phyloP scores from a whole-genome alignment of 331 rosid species.

The Quercus lobata region DNA sequence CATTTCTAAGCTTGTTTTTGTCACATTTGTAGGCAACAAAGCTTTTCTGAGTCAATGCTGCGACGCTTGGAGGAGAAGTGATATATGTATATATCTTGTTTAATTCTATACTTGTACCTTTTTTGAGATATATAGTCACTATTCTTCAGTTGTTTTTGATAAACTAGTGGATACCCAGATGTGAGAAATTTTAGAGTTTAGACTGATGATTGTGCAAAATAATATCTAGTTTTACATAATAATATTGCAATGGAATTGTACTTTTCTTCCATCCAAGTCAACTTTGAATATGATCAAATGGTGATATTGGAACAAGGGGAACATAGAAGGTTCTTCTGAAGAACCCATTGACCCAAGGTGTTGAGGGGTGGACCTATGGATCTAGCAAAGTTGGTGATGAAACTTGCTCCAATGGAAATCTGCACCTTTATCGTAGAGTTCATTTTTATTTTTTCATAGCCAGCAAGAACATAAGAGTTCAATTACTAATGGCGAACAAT shows the following conservation, averaged over 20 bases:
- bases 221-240: not conserved
- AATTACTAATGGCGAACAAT: not conserved
- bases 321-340: no score
- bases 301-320: no score
- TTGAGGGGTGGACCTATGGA: no score
- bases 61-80: conserved; percentile 73
- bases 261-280: no score
- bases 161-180: not conserved
- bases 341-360: no score
- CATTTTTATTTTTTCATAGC: no score
- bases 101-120: not conserved
- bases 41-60: conserved; percentile 76
- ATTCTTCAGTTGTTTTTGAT: not conserved
- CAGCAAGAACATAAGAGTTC: conserved; percentile 7
- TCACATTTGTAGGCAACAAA: conserved; percentile 66
- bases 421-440: no score
- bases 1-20: conserved; percentile 10
- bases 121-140: not conserved
- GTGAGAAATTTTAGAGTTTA: not conserved
- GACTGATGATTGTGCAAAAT: not conserved
- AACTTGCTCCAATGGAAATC: no score
- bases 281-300: no score
- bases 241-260: no score
- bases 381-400: no score
- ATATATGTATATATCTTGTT: conserved; percentile 2